These are phyloP conservation scores for Phytophthora litchii DNA, from an alignment of 352 stramenopile species.

Conservation along the genomic window DNA sequence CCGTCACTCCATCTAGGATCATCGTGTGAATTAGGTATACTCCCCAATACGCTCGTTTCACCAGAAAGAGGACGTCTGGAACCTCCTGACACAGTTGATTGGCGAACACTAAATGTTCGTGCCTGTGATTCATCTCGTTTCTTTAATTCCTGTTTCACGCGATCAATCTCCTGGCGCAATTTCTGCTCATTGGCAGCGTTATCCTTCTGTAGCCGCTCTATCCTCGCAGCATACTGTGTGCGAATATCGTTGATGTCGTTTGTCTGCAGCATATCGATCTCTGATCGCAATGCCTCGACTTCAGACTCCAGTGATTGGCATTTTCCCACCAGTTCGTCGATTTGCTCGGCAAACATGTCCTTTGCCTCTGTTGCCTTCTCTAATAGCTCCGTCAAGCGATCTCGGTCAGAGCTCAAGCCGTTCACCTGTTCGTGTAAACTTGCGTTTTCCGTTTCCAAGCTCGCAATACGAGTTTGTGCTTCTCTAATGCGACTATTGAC, in stretches of 20 bases:
- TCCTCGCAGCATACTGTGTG: slow-evolving; percentile 43
- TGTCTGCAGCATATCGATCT: slow-evolving; percentile 72
- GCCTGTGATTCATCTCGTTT: slow-evolving; percentile 32
- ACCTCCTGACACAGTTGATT: slow-evolving; percentile 6
- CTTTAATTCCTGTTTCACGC: slow-evolving; percentile 51
- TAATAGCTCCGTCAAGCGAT: slow-evolving; percentile 40
- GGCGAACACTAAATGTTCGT: slow-evolving; percentile 26
- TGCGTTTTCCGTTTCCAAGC: slow-evolving; percentile 51
- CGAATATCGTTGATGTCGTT: slow-evolving; percentile 62
- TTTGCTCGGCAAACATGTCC: slow-evolving; percentile 53
- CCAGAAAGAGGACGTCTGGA: slow-evolving; percentile 10
- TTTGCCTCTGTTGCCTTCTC: slow-evolving; percentile 54
- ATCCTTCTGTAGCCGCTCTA: slow-evolving; percentile 65
- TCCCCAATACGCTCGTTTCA: slow-evolving; percentile 17
- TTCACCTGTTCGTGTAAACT: slow-evolving; percentile 34
- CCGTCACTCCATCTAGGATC: slow-evolving; percentile 32
- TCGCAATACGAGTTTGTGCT: slow-evolving; percentile 26
- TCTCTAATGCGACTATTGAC: slow-evolving; percentile 42
- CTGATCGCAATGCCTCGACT: slow-evolving; percentile 58
- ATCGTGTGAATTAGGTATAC: slow-evolving; percentile 30
- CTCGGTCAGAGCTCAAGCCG: slow-evolving; percentile 37
- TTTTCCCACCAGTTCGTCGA: slow-evolving; percentile 51
- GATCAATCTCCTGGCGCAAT: slow-evolving; percentile 59
- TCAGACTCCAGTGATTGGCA: slow-evolving; percentile 49
- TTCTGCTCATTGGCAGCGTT: slow-evolving; percentile 44